A percentile compares a stretch with the other conserved stretches of the same genome.
Conservation (phyloP, 2,329 filamentous ascomycete species). For the Colletotrichum sansevieriae region DNA sequence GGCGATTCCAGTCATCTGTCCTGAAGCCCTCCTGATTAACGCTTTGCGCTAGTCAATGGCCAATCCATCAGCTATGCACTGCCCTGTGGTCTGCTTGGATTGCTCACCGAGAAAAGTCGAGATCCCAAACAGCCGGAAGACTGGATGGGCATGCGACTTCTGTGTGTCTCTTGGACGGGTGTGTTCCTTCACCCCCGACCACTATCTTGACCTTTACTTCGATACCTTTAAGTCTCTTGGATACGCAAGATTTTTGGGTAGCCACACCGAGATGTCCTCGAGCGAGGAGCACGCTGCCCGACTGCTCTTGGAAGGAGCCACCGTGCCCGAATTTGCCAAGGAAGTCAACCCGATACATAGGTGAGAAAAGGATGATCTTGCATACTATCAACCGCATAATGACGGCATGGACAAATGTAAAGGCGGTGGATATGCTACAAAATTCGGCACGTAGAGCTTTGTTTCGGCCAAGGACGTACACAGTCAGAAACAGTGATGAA, state of each 20-base stretch:
- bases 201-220: constrained; percentile 1
- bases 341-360: not conserved
- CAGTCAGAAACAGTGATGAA: too few relatives aligned
- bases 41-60: not conserved
- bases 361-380: not conserved
- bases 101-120: not conserved
- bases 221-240: constrained; percentile 15
- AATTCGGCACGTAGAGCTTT: too few relatives aligned
- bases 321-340: not conserved
- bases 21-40: not conserved
- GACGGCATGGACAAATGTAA: not conserved
- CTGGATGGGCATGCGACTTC: constrained; percentile 6
- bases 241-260: not conserved
- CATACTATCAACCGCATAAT: not conserved
- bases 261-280: not conserved
- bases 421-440: not conserved
- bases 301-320: not conserved
- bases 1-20: not conserved
- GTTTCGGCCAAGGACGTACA: too few relatives aligned
- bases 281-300: not conserved
- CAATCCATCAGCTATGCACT: constrained; percentile 13
- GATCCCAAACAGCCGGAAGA: not conserved
- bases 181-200: constrained; percentile 11
- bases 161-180: constrained; percentile 11
- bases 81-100: not conserved